Evolutionary conservation across 257 asterid species (phyloP).

Genomic region (Fraxinus pennsylvanica): DNA sequence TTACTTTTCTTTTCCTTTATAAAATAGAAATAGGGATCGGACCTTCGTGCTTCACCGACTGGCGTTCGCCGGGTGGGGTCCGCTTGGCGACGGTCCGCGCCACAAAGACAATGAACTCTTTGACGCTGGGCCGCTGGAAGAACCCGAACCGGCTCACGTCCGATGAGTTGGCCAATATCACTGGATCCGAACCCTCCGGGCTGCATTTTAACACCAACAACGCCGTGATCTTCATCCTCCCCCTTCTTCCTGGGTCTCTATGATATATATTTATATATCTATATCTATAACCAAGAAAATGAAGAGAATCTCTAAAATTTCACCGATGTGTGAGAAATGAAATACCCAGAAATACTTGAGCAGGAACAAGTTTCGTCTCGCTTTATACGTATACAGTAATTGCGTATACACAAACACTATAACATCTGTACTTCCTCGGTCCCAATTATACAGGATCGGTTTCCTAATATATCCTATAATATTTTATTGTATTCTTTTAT

Average conservation of each 20-base stretch:
- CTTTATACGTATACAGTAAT: not conserved
- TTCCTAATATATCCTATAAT: too few species aligned
- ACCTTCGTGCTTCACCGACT: constrained; percentile 93
- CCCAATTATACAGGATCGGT: too few species aligned
- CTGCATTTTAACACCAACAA: constrained; percentile 70
- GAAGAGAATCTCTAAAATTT: not conserved
- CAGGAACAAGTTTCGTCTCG: not conserved
- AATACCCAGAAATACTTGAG: constrained; percentile 3
- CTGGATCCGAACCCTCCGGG: constrained; percentile 72
- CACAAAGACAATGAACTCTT: constrained; percentile 74
- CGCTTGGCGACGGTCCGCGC: constrained; percentile 86
- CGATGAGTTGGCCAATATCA: constrained; percentile 64
- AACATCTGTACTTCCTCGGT: not conserved
- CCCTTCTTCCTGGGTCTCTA: not conserved
- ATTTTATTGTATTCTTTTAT: too few species aligned
- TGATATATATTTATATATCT: not conserved
- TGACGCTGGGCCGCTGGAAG: constrained; percentile 79
- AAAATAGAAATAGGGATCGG: not conserved
- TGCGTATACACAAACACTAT: not conserved
- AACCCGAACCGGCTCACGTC: constrained; percentile 82
- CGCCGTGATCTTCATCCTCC: constrained; percentile 85
- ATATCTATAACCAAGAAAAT: not conserved
- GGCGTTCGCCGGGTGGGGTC: constrained; percentile 76
- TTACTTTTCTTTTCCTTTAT: not conserved
- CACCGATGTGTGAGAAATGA: not conserved